Conservation (phyloP, 2,329 filamentous ascomycete species). For the Herpotrichia juniperi region DNA sequence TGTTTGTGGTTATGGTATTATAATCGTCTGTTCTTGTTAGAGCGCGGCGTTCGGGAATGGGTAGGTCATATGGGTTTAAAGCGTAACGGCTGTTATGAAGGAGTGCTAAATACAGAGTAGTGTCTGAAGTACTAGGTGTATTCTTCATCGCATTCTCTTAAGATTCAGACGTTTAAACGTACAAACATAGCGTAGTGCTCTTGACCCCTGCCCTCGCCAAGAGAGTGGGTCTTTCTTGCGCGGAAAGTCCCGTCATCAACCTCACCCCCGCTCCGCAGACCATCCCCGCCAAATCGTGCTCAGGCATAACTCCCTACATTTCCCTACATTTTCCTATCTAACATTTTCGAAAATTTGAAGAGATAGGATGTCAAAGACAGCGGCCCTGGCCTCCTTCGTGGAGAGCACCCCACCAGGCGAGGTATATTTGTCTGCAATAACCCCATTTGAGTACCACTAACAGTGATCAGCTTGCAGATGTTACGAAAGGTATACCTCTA, state of each 20-base stretch:
- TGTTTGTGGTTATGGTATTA: neutral
- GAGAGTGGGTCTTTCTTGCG: conserved; percentile 11
- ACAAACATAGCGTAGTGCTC: neutral
- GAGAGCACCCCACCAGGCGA: conserved; percentile 95
- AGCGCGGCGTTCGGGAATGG: conserved; percentile 1
- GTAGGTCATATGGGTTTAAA: neutral
- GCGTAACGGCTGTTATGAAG: conserved; percentile 2
- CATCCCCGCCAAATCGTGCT: conserved; percentile 1
- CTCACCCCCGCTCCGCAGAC: conserved; percentile 24
- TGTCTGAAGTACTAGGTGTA: neutral
- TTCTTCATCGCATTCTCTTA: neutral
- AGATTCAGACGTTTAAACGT: neutral
- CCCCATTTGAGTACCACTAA: conserved; percentile 26
- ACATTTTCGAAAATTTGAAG: no score
- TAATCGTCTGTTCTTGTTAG: neutral
- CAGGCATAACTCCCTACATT: neutral
- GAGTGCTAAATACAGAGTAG: no score
- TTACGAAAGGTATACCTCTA: conserved; percentile 74
- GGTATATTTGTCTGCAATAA: conserved; percentile 61
- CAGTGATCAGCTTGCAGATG: conserved; percentile 74
- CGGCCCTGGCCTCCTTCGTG: conserved; percentile 74
- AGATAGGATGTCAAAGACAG: conserved; percentile 42
- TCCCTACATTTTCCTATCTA: neutral
- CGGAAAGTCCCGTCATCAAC: no score
- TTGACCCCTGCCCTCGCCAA: conserved; percentile 3